These are phyloP conservation scores for Globisporangium barbulae DNA, from an alignment of 352 stramenopile genomes.

Conservation along the genomic window DNA sequence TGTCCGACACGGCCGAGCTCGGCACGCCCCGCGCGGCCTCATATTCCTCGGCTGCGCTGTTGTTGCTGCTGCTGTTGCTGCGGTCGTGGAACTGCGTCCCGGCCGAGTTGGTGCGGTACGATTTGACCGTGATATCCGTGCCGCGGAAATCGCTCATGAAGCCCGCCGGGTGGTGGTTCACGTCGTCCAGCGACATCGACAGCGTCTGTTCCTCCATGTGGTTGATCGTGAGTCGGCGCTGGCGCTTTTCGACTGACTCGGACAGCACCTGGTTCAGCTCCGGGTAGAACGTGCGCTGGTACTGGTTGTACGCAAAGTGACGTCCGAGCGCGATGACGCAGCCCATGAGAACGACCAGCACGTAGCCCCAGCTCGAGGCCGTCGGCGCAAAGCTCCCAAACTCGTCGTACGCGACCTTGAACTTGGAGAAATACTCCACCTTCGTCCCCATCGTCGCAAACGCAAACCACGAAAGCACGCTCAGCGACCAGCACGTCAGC, in stretches of 20 bases:
- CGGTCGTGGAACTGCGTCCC: constrained; percentile 13
- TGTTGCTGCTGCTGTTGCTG: constrained; percentile 14
- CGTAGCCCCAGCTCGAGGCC: constrained; percentile 46
- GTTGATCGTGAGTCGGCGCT: constrained; percentile 67
- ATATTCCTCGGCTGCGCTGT: constrained; percentile 16
- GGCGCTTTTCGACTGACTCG: constrained; percentile 41
- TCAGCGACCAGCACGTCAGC: constrained; percentile 52
- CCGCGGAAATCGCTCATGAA: constrained; percentile 47
- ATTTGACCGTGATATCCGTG: constrained; percentile 45
- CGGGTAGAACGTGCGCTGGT: constrained; percentile 74
- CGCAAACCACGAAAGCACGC: constrained; percentile 67
- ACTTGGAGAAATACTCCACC: constrained; percentile 48
- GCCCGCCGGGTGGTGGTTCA: constrained; percentile 31
- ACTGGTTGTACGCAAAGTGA: constrained; percentile 77
- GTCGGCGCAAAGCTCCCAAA: constrained; percentile 68
- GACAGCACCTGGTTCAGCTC: constrained; percentile 68
- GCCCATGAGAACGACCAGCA: constrained; percentile 65
- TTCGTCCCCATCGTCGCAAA: constrained; percentile 60
- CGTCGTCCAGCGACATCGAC: constrained; percentile 76
- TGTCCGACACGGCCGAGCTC: constrained; percentile 18
- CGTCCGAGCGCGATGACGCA: constrained; percentile 64
- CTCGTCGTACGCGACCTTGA: constrained; percentile 81
- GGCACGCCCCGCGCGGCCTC: background rate
- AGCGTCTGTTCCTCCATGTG: constrained; percentile 70
- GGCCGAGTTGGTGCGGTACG: constrained; percentile 21